Evolutionary conservation across 768 basidiomycete species (phyloP).

Genomic region (Hericium rajendrae): DNA sequence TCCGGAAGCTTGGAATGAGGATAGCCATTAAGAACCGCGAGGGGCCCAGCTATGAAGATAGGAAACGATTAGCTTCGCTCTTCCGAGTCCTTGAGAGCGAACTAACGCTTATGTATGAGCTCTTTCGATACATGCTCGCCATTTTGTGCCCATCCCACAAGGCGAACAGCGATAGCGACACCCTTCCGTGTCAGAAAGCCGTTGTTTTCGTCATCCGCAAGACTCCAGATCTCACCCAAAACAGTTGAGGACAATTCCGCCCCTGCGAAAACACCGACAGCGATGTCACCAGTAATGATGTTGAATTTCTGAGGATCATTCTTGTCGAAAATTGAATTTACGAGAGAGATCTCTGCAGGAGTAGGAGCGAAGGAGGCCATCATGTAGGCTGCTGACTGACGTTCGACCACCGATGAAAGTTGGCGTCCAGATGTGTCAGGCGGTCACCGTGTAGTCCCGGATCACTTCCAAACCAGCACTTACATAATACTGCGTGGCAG

Average conservation of each 20-base stretch:
- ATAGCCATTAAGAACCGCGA: constrained; percentile 71
- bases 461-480: too few relatives aligned
- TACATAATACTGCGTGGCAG: too few relatives aligned
- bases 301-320: constrained; percentile 75
- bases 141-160: constrained; percentile 90
- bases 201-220: constrained; percentile 90
- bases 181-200: constrained; percentile 87
- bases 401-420: background rate
- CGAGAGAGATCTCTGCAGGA: constrained; percentile 44
- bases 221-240: constrained; percentile 88
- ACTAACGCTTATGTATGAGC: constrained; percentile 63
- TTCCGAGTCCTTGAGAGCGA: background rate
- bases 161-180: constrained; percentile 77
- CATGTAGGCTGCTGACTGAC: background rate
- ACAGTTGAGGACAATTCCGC: constrained; percentile 68
- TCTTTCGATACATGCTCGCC: constrained; percentile 60
- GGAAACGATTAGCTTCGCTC: constrained; percentile 8
- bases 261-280: constrained; percentile 77
- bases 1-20: constrained; percentile 40
- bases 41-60: constrained; percentile 59
- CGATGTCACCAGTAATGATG: constrained; percentile 83
- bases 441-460: too few relatives aligned
- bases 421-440: too few relatives aligned
- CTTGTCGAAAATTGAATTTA: constrained; percentile 61
- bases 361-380: constrained; percentile 31